Base-by-base conservation (phyloP, 371 early-diverging fungal species). In the Smittium culicis region DNA sequence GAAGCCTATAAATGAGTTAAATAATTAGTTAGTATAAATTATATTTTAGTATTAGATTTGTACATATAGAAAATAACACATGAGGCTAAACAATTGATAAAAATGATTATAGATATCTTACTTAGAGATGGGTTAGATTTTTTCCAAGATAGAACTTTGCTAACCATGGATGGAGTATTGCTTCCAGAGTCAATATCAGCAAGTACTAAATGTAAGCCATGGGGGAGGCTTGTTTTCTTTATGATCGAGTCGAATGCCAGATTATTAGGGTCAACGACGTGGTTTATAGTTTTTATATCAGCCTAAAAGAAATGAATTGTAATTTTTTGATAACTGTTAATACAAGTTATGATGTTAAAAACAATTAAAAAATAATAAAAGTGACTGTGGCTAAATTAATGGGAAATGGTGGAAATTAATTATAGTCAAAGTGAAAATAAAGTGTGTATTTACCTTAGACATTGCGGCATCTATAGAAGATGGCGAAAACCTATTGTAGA, bases 101-200 rank as follows among this genome's bases (percentile, higher is more conserved):
- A n/a, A n/a, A n/a, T n/a, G n/a, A n/a, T n/a, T n/a, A n/a, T n/a
- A n/a, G n/a, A n/a, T n/a, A n/a, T 45, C 45, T 20, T 57, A 57
- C 57, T 25, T 66, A 79, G 82, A 33, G 81, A 81, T 0, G 88
- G 80, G 35, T 87, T 80, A 20, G 68, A 67, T 70, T 85, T 86
- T 33, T 90, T 81, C 96, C 96, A 97, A 34, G 71, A 78, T 55
- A 93, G 80, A 1, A 95, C 92, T 68, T 87, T 86, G n/a, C 86
- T 81, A 29, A 93, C 96, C 71, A 97, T 79, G 35, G 87, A 85
- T 24, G 94, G 95, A 1, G 98, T 97, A 81, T 88, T 87, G 67
- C 89, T 89, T 35, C 98, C 98, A 14, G 89, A 86, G 75, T 89
- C 88, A 32, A 97, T 86, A 77, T 97, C 98, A 0, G 91, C 98